Evolutionary conservation across 345 rosid species (phyloP), one percentile per base, ranked within the genome.

Genomic region (Trapa incisa): DNA sequence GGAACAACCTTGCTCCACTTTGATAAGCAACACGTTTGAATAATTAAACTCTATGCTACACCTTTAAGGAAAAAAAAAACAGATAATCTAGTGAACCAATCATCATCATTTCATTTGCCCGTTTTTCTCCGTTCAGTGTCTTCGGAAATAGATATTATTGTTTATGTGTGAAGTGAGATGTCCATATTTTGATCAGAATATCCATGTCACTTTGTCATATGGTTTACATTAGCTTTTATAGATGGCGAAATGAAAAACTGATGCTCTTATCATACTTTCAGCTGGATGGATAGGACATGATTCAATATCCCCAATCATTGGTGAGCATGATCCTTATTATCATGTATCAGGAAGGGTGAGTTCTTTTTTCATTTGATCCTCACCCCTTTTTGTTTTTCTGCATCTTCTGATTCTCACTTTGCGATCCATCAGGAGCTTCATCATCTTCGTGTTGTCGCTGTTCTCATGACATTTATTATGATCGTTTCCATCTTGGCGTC

Each of bases 251-350:
- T 16, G 36, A 54, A 65, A 42, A 11, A 57, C 69, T 79, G 60
- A 74, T 56, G 53, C 70, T 72, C n/a, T 61, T 33, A 50, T 69
- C 13, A 50, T 52, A 2, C 11, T 80, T 75, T 73, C 78, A 93
- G 98, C 97, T 83, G 96, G 98, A 75, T 93, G 98, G 98, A 83
- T 93, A 36, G 96, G 97, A 67, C 82, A 88, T 66, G 92, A 87
- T 83, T 96, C 92, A 61, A 83, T 93, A 72, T 80, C 97, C 43
- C 96, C 98, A 36, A 81, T 93, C 73, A 90, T 88, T 42, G 98
- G 97, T 65, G 82, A 70, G 68, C 94, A 84, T 73, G 97, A 93
- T 80, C 91, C 95, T 8, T 93, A 90, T 76, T 77, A 82, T 80
- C 94, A 67, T 63, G 83, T 83, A 48, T 87, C 58, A 78, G 97